A percentile compares a stretch with the other conserved stretches of the same genome.
Evolutionary conservation across 805 yeast species (phyloP).

Genomic region (Helenozyma baotianmanensis): DNA sequence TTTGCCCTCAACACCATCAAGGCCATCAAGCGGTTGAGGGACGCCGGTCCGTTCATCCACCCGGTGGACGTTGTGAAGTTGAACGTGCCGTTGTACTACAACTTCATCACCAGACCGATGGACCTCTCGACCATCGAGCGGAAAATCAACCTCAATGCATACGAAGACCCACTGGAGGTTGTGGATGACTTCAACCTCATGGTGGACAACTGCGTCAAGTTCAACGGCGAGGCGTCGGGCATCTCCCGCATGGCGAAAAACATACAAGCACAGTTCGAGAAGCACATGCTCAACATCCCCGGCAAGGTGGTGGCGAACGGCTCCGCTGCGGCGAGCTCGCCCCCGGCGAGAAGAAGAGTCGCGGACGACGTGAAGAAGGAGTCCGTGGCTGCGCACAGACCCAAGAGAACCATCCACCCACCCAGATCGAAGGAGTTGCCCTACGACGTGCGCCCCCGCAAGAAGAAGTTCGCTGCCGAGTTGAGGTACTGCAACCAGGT

Average conservation of each 20-base stretch:
- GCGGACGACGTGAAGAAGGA: constrained; percentile 52
- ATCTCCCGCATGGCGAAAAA: constrained; percentile 91
- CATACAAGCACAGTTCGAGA: constrained; percentile 87
- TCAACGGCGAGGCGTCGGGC: constrained; percentile 79
- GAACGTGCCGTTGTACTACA: constrained; percentile 87
- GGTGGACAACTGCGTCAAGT: constrained; percentile 75
- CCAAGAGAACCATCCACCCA: constrained; percentile 94
- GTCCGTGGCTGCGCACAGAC: constrained; percentile 73
- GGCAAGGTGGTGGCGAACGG: constrained; percentile 37
- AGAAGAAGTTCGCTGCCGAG: constrained; percentile 87
- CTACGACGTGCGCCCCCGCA: constrained; percentile 84
- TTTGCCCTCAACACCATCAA: constrained; percentile 75
- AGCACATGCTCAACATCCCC: constrained; percentile 90
- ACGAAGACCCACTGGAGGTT: constrained; percentile 64
- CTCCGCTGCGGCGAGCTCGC: constrained; percentile 11
- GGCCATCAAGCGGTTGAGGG: constrained; percentile 85
- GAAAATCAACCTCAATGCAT: constrained; percentile 66
- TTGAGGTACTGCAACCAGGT: constrained; percentile 80
- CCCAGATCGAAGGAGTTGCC: constrained; percentile 94
- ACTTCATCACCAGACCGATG: constrained; percentile 83
- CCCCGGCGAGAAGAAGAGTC: constrained; percentile 18
- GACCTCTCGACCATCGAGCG: constrained; percentile 87
- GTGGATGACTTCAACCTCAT: constrained; percentile 77
- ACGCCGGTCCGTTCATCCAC: constrained; percentile 80
- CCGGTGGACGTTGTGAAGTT: constrained; percentile 90